Evolutionary conservation across 345 rosid genomes (phyloP), one percentile per base, ranked within the genome.

Genomic region (Hirschfeldia incana): DNA sequence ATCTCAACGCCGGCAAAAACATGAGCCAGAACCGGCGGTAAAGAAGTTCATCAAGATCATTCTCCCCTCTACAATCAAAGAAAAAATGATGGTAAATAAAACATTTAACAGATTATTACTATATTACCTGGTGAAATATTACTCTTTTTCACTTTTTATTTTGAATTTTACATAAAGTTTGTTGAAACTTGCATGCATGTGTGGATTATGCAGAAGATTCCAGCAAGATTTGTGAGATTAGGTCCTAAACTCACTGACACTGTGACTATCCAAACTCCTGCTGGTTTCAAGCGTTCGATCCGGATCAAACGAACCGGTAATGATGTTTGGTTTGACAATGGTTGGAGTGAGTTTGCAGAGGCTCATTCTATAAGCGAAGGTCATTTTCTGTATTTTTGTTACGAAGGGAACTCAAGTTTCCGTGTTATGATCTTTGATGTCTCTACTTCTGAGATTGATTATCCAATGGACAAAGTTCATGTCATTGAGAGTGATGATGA

Each of bases 271-370:
- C 61, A 68, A 57, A 74, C 70, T 34, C 82, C 78, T 74, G 34
- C 2, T 2, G 75, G 82, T 51, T 62, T 79, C 75, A 74, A 74
- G 29, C 59, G 75, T 51, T 61, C 29, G 7, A 51, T 79, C 46
- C 1, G 58, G 6, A 29, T 79, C 5, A 79, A 74, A 74, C 33
- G 73, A 17, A 51, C 8, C 0, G 74, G 70, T 68, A 5, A 62
- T 39, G 59, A 68, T 44, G 78, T 79, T 73, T 79, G 82, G 82
- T 79, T 74, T 0, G 74, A 74, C 0, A 62, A 79, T 2, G 82
- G 82, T 60, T 79, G 82, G 82, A 73, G 59, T 74, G 82, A 74
- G 58, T 74, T 79, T 51, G 82, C 78, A 26, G 65, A 79, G 36
- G 16, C 74, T 67, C 78, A 74, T 36, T 74, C 65, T 51, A 13